Evolutionary conservation across 192 early-diverging fungal species (phyloP).

Genomic region (Allomyces arbusculus): DNA sequence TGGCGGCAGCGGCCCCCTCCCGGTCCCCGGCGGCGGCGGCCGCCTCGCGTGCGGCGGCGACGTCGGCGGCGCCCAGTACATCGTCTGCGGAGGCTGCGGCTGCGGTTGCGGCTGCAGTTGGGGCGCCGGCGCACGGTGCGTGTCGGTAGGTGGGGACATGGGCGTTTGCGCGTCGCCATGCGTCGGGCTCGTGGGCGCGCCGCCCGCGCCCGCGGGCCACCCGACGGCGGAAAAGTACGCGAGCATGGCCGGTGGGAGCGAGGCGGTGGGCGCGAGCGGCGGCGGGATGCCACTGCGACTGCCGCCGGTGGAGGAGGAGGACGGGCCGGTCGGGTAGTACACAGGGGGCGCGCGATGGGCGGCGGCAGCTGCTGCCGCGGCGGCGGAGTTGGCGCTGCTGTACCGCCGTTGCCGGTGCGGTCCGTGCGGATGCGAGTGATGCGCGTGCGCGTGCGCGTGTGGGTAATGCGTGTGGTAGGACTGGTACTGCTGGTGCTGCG

Average conservation of each 20-base stretch:
- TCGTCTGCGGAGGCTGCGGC: no score
- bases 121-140: no score
- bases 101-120: no score
- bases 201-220: no score
- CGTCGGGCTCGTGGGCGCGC: no score
- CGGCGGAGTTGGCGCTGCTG: background rate
- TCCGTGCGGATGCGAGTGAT: background rate
- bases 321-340: background rate
- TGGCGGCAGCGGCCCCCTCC: no score
- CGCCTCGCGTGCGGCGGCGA: no score
- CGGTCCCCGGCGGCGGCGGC: no score
- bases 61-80: no score
- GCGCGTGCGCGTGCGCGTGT: background rate
- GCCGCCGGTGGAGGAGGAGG: background rate
- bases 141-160: no score
- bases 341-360: background rate
- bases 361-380: background rate
- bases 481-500: background rate
- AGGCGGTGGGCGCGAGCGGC: background rate
- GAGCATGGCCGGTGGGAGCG: background rate
- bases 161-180: no score
- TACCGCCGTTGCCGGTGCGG: background rate
- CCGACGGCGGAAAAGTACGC: no score
- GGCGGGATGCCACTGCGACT: background rate
- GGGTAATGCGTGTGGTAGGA: background rate